Conservation (phyloP, 1,139 yeast genomes). For the Citeromyces hawaiiensis region DNA sequence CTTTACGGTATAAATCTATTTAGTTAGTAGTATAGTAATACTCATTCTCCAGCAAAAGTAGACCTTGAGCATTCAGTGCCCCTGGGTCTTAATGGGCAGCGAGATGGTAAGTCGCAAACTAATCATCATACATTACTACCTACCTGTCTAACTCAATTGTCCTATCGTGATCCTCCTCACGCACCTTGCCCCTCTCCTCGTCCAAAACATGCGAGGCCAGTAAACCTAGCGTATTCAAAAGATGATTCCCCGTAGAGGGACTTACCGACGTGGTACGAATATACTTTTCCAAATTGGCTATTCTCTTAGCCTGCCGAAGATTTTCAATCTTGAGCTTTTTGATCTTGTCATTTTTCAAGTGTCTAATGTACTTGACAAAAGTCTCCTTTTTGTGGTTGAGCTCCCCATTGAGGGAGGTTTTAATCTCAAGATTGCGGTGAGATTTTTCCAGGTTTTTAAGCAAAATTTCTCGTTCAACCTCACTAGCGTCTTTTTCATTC, state of each 20-base stretch:
- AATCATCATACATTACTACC: too few species aligned
- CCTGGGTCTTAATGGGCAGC: too few species aligned
- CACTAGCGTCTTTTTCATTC: conserved; percentile 12
- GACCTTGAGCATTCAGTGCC: too few species aligned
- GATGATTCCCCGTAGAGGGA: conserved; percentile 9
- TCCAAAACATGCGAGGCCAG: conserved; percentile 31
- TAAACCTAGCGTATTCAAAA: conserved; percentile 31
- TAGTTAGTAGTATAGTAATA: too few species aligned
- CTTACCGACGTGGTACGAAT: background rate
- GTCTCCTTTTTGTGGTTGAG: conserved; percentile 15
- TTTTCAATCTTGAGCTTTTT: conserved; percentile 14
- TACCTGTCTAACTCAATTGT: conserved; percentile 1
- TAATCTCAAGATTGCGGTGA: conserved; percentile 12
- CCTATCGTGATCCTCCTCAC: conserved; percentile 1
- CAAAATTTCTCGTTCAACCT: conserved; percentile 14
- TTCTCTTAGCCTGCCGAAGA: conserved; percentile 10
- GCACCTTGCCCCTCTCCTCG: conserved; percentile 16
- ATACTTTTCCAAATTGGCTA: conserved; percentile 4
- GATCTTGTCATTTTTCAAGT: conserved; percentile 14
- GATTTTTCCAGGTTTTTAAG: conserved; percentile 12
- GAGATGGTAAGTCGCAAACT: too few species aligned
- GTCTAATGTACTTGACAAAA: conserved; percentile 14
- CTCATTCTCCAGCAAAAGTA: too few species aligned
- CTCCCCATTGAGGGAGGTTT: conserved; percentile 14
- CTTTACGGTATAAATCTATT: too few species aligned